Evolutionary conservation across 2,329 filamentous ascomycete species (phyloP), one percentile per base, ranked within the genome.

Genomic region (Colletotrichum zoysiae): DNA sequence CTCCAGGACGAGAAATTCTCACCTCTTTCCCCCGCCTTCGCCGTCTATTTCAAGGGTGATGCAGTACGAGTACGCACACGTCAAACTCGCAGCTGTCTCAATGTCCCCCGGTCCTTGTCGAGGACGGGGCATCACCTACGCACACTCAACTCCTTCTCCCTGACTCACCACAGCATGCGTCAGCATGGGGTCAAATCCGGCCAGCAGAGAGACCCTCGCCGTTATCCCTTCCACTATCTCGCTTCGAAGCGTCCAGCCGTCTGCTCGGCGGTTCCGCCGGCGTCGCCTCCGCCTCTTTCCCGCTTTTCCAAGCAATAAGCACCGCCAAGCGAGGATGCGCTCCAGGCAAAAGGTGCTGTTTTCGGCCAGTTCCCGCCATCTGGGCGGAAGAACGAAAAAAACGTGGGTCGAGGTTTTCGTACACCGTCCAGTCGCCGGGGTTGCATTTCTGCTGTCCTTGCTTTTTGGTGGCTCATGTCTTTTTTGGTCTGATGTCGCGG

Each of bases 11-110:
- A 60, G 57, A 60, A 16, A 46, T n/a, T 60, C 6, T 46, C 23
- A 56, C 2, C 44, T 46, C 1, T 20, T 46, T 56, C 14, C 33
- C 46, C 55, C 44, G 42, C 57, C 57, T 33, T 16, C 40, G 40
- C 26, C 40, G 57, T n/a, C 57, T 30, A 60, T 44, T 60, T 46
- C 57, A 42, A 57, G 35, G 35, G 55, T 6, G 35, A 57, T 26
- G 23, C n/a, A 42, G 20, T 18, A 18, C 18, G n/a, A n/a, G 18
- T n/a, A 46, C 20, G 18, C 55, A 40, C 11, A 38, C 55, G 55
- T 26, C 55, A 57, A 40, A 26, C 7, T 40, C 9, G 35, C 55
- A 57, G 55, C 55, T 57, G 55, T 26, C n/a, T 26, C n/a, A 18
- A 42, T 33, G 35, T n/a, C n/a, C 55, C n/a, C 23, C 14, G 7